phyloP scores from a whole-genome alignment of 129 eudicot species.

The Flaveria ramosissima region DNA sequence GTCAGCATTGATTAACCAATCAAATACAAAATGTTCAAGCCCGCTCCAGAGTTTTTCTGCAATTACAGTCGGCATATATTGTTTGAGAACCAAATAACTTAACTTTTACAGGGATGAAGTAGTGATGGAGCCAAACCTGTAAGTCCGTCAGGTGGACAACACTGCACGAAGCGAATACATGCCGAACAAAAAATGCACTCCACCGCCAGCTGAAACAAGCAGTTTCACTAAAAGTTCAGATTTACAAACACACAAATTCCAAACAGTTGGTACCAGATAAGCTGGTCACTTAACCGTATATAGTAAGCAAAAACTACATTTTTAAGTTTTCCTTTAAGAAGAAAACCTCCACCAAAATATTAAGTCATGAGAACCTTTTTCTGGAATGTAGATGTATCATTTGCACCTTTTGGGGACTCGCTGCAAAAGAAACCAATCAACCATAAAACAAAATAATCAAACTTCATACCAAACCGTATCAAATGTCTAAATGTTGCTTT shows the following conservation, averaged over 20 bases:
- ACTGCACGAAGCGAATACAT: conserved; percentile 86
- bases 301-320: not conserved
- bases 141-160: conserved; percentile 90
- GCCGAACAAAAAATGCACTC: conserved; percentile 98
- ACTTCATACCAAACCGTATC: not conserved
- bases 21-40: conserved; percentile 92
- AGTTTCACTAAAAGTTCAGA: conserved; percentile 21
- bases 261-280: conserved; percentile 10
- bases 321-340: not conserved
- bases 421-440: conserved; percentile 50
- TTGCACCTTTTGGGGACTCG: conserved; percentile 93
- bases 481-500: not conserved
- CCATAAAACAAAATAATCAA: conserved; percentile 19
- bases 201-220: conserved; percentile 68
- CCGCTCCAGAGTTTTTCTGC: conserved; percentile 92
- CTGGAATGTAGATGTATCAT: conserved; percentile 85
- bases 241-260: conserved; percentile 24
- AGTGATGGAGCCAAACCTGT: conserved; percentile 53
- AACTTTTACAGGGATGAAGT: conserved; percentile 19
- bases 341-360: not conserved
- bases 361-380: conserved; percentile 63
- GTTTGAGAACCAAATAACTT: conserved; percentile 2
- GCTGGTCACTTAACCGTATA: conserved; percentile 9
- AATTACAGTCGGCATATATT: conserved; percentile 12
- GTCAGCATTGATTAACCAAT: conserved; percentile 97